Conservation (phyloP, 2,329 filamentous ascomycete species). For the Trichoderma pleuroti region DNA sequence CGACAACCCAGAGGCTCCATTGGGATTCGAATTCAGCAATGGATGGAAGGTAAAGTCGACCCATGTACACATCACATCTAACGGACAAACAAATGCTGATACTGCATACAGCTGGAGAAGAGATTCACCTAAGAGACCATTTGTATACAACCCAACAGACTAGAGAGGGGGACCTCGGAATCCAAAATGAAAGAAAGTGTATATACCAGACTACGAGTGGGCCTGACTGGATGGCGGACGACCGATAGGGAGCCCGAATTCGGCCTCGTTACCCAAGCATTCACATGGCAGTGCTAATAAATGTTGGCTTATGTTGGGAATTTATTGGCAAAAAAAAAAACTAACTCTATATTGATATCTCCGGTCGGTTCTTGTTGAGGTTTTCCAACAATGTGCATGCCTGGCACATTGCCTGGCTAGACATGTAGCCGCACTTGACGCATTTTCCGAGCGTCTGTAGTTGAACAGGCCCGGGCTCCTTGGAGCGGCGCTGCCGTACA, state of each 20-base stretch:
- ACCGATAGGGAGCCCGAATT: conserved; percentile 22
- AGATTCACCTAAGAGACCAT: conserved; percentile 42
- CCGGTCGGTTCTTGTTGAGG: conserved; percentile 73
- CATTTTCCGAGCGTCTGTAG: conserved; percentile 79
- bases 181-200: conserved; percentile 20
- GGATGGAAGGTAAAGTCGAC: conserved; percentile 56
- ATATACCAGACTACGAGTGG: conserved; percentile 6
- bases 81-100: conserved; percentile 1
- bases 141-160: conserved; percentile 17
- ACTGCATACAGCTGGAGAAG: conserved; percentile 47
- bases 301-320: background rate
- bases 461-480: conserved; percentile 34
- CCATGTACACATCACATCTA: too few relatives aligned
- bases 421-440: conserved; percentile 87
- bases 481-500: conserved; percentile 30
- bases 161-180: background rate
- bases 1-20: conserved; percentile 52
- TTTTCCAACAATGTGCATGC: conserved; percentile 87
- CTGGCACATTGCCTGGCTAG: conserved; percentile 90
- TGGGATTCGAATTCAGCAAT: conserved; percentile 61
- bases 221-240: background rate
- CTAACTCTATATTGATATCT: conserved; percentile 49
- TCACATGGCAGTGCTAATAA: background rate
- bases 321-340: conserved; percentile 12
- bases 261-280: conserved; percentile 1